Evolutionary conservation across 352 stramenopile genomes (phyloP).

Genomic region (Phytophthora pluvialis): DNA sequence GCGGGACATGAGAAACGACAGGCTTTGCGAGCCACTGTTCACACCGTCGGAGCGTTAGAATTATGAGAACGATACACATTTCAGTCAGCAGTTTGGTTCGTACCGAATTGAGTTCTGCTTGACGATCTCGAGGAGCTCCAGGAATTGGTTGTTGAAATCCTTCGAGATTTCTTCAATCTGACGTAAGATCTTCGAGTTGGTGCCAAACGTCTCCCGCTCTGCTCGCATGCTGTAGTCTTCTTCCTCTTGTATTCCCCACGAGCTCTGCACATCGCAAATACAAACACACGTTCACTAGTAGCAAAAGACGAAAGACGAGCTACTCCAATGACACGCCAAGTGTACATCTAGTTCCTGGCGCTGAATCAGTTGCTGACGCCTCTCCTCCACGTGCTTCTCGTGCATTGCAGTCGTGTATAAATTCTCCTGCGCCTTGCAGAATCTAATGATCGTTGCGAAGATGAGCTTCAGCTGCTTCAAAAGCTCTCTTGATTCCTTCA

Average conservation of each 20-base stretch:
- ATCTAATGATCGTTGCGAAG: constrained; percentile 83
- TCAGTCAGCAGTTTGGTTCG: constrained; percentile 15
- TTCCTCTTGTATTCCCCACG: constrained; percentile 62
- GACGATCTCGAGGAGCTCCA: constrained; percentile 76
- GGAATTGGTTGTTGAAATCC: constrained; percentile 72
- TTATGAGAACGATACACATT: neutral
- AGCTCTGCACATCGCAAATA: constrained; percentile 42
- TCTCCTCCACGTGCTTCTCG: constrained; percentile 70
- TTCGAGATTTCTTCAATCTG: constrained; percentile 73
- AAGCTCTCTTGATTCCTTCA: constrained; percentile 73
- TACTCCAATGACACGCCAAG: neutral
- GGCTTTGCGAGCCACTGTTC: constrained; percentile 68
- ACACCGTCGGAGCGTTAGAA: constrained; percentile 2
- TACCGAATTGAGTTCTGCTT: constrained; percentile 63
- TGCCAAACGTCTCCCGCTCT: constrained; percentile 48
- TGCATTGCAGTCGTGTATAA: constrained; percentile 81
- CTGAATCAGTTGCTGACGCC: constrained; percentile 53
- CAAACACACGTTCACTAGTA: neutral
- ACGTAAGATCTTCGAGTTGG: constrained; percentile 53
- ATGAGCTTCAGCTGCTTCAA: constrained; percentile 83
- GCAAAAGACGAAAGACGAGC: neutral
- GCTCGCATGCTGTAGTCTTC: constrained; percentile 52
- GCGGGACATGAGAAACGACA: constrained; percentile 87
- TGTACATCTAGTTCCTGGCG: constrained; percentile 57
- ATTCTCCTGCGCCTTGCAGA: constrained; percentile 84